Base-by-base conservation (phyloP, 441 rosid genomes). In the Erysimum cheiri region DNA sequence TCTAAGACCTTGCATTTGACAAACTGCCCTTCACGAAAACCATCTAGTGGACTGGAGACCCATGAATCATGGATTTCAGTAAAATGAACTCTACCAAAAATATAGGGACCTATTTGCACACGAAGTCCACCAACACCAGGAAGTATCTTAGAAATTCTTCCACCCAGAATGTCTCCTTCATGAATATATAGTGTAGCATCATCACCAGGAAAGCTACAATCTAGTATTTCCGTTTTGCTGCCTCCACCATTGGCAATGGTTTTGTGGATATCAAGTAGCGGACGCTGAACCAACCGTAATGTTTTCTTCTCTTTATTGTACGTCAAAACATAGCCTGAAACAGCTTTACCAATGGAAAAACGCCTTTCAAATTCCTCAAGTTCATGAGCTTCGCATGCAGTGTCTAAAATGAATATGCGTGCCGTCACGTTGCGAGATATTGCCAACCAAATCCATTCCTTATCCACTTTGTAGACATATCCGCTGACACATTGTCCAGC, bases 1-100 rank as follows among this genome's bases (percentile, higher is more conserved):
- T 96, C 98, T 70, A 96, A 72, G 77, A 96, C 96, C 82, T 88
- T 92, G 85, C 96, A 91, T 81, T 88, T 91, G 71, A 96, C 91
- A 76, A 92, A 96, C 57, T 96, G 90, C 67, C 96, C 97, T 81
- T 88, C 98, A 29, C 31, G 64, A 75, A 82, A 86, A 49, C 82
- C 90, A 78, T 87, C 80, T 74, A 96, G 77, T 62, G 99, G 99
- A 60, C 87, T 84, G 28, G 87, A 57, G 67, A 78, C 88, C 92
- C 91, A 96, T 33, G 80, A 73, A 61, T 89, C 98, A 48, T 77
- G 86, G 43, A 91, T 84, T 81, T 96, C 98, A 29, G 96, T 85
- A 77, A 84, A 89, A 79, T 92, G 95, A 83, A 88, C 98, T 78
- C 87, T 88, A 59, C 99, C 99, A 80, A 82, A 84, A 31, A 77